A percentile compares a stretch with the other conserved stretches of the same genome.
phyloP scores from a whole-genome alignment of 2,329 filamentous ascomycete genomes.

The Pestalotiopsis sp. region DNA sequence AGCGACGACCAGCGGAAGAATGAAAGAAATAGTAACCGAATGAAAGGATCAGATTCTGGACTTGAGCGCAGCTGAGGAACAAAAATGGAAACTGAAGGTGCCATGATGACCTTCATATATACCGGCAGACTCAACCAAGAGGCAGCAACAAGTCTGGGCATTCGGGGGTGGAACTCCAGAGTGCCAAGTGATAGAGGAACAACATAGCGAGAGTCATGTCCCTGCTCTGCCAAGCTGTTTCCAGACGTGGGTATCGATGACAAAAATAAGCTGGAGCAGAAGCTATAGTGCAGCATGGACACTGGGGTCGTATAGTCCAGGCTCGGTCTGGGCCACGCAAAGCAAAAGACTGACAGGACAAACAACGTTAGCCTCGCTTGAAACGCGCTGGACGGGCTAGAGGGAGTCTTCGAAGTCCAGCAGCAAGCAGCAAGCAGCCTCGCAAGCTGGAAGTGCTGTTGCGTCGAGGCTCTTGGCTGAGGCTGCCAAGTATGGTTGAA shows the following conservation, averaged over 20 bases:
- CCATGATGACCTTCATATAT: constrained; percentile 36
- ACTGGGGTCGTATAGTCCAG: background rate
- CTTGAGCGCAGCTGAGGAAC: constrained; percentile 38
- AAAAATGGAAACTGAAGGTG: constrained; percentile 11
- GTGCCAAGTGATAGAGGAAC: constrained; percentile 13
- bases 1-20: constrained; percentile 38
- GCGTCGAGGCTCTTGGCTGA: constrained; percentile 32
- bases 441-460: constrained; percentile 21
- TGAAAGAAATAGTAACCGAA: constrained; percentile 30
- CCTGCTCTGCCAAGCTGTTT: constrained; percentile 30
- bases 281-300: constrained; percentile 3
- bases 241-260: constrained; percentile 18
- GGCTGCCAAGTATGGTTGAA: constrained; percentile 31
- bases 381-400: constrained; percentile 20
- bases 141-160: background rate
- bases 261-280: constrained; percentile 25
- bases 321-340: background rate
- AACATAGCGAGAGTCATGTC: constrained; percentile 13
- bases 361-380: constrained; percentile 20
- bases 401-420: constrained; percentile 20
- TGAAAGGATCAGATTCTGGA: constrained; percentile 24
- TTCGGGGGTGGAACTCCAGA: constrained; percentile 6
- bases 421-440: constrained; percentile 16
- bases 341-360: background rate
- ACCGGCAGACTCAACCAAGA: constrained; percentile 14